These are phyloP conservation scores for Coccinonectria pachysandricola DNA, from an alignment of 2,329 filamentous ascomycete species.

Conservation along the genomic window DNA sequence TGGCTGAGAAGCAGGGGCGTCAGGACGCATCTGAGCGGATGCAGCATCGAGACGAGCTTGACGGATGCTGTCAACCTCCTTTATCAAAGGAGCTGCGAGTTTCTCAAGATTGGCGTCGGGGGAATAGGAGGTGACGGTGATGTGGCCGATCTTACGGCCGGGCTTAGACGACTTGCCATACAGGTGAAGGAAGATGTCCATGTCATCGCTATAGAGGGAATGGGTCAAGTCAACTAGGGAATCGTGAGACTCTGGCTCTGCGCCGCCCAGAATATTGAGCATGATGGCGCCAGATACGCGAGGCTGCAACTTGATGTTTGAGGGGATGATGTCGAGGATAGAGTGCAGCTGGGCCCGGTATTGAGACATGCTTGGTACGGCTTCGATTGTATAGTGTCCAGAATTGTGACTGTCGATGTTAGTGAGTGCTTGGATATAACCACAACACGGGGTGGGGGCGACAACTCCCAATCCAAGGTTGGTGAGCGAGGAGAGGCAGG, in stretches of 20 bases:
- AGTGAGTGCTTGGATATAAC: too few species aligned
- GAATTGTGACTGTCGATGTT: conserved; percentile 73
- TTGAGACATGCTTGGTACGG: conserved; percentile 75
- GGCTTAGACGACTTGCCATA: conserved; percentile 88
- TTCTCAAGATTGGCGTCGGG: conserved; percentile 52
- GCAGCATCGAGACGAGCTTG: conserved; percentile 39
- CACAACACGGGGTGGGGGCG: too few species aligned
- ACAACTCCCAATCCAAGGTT: too few species aligned
- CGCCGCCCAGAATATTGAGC: conserved; percentile 70
- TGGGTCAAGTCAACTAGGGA: conserved; percentile 37
- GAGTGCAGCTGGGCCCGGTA: conserved; percentile 83
- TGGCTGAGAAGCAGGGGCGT: conserved; percentile 10
- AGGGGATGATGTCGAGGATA: conserved; percentile 58
- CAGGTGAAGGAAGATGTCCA: conserved; percentile 60
- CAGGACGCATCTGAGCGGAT: conserved; percentile 26
- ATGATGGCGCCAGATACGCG: conserved; percentile 58
- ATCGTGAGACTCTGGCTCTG: conserved; percentile 52
- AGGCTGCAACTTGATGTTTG: conserved; percentile 43
- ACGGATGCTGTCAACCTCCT: conserved; percentile 49
- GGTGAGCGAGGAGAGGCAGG: too few species aligned
- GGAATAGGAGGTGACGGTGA: conserved; percentile 66
- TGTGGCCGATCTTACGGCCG: conserved; percentile 88
- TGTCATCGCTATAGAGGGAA: conserved; percentile 31
- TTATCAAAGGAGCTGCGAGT: conserved; percentile 57
- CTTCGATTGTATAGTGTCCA: conserved; percentile 92